Base-by-base conservation (phyloP, 306 rosid species). In the Vachellia pachyceras region DNA sequence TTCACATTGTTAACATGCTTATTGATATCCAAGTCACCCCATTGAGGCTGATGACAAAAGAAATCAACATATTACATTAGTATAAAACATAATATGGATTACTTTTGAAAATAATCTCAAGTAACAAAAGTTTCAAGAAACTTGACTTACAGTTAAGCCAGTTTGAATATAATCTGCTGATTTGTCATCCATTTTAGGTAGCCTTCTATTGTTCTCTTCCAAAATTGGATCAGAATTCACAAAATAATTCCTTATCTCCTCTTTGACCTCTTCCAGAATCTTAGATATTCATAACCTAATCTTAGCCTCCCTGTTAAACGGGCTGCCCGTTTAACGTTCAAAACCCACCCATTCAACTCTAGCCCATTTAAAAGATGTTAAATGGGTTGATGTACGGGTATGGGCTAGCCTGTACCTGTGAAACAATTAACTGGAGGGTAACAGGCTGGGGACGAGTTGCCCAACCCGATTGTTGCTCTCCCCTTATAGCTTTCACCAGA, bases 1-100 rank as follows among this genome's bases (percentile, higher is more conserved):
- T 95, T 95, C 80, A 95, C 99, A 82, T 95, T 95, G 87, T 95
- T 95, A 80, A 95, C 99, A 77, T 95, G 99, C 94, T 89, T 98
- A 78, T 95, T 95, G 75, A 95, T 83, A 83, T 95, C 99, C 42
- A 95, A 88, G 79, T 95, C 99, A 77, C 91, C 80, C 99, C 99
- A 95, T 69, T 94, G 86, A 65, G 99, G 98, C 99, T 95, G 94
- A 69, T 82, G 70, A 61, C 36, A 78, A 49, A 50, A 39, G 41
- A 37, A 37, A 33, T 64, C 17, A 64, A 15, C 61, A 22, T n/a
- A n/a, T 40, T 74, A 61, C 20, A 75, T 39, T 67, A 68, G 79
- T 35, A 54, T 63, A 42, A 73, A 74, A 58, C 6, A 76, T 6
- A 2, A 11, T 60, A 40, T 60, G 47, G 78, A 22, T 37, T 39